A percentile compares a stretch with the other conserved stretches of the same genome.
Conservation (phyloP, 768 basidiomycete species). For the Tylopilus sp. region DNA sequence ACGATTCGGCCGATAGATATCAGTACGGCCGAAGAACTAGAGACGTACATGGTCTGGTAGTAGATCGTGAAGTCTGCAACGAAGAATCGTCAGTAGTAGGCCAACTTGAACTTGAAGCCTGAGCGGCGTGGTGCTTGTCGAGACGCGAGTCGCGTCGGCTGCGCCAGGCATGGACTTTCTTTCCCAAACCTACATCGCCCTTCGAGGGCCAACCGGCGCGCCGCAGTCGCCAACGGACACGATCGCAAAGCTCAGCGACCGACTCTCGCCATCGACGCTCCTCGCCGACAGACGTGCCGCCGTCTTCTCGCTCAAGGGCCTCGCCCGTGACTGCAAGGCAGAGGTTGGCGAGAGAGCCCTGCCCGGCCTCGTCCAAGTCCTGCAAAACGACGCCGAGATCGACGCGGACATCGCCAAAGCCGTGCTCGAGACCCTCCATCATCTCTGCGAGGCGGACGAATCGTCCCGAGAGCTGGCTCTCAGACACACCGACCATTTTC, state of each 20-base stretch:
- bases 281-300: slow-evolving; percentile 91
- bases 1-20: too few species aligned
- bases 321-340: slow-evolving; percentile 85
- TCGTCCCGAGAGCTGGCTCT: slow-evolving; percentile 61
- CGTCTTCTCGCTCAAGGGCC: slow-evolving; percentile 90
- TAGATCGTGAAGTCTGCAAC: too few species aligned
- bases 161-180: slow-evolving; percentile 68
- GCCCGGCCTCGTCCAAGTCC: slow-evolving; percentile 70
- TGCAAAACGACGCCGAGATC: slow-evolving; percentile 84
- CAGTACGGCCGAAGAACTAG: too few species aligned
- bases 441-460: slow-evolving; percentile 81
- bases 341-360: slow-evolving; percentile 83
- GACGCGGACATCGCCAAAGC: slow-evolving; percentile 93
- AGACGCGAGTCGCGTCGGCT: neutral
- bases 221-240: slow-evolving; percentile 84
- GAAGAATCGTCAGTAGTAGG: too few species aligned
- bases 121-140: too few species aligned
- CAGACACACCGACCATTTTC: slow-evolving; percentile 77
- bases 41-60: too few species aligned
- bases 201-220: slow-evolving; percentile 77
- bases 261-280: slow-evolving; percentile 85
- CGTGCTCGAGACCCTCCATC: slow-evolving; percentile 81
- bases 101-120: too few species aligned
- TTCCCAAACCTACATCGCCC: slow-evolving; percentile 80
- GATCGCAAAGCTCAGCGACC: slow-evolving; percentile 82